phyloP scores from a whole-genome alignment of 805 yeast species.

The Lipomyces mesembrius region DNA sequence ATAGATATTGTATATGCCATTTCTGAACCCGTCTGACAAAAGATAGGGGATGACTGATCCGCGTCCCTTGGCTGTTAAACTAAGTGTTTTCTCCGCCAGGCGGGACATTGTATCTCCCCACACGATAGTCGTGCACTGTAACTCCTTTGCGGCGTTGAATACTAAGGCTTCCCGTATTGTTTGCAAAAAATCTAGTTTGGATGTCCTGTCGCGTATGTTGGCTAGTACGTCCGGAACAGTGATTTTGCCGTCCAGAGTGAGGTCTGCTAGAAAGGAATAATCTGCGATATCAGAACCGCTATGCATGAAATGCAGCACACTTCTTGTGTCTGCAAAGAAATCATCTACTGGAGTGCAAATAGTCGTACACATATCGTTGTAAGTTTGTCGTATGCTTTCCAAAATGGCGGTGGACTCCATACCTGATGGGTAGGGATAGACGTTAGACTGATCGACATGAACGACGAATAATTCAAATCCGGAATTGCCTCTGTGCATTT shows the following conservation, averaged over 20 bases:
- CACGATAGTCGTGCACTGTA: slow-evolving; percentile 59
- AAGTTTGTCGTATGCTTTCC: slow-evolving; percentile 38
- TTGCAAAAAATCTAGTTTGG: slow-evolving; percentile 64
- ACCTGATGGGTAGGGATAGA: slow-evolving; percentile 22
- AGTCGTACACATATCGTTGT: slow-evolving; percentile 44
- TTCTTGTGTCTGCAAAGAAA: slow-evolving; percentile 11
- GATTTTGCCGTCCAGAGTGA: background rate
- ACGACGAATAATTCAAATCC: slow-evolving; percentile 68
- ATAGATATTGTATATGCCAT: slow-evolving; percentile 56
- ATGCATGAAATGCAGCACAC: slow-evolving; percentile 6
- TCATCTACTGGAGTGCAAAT: slow-evolving; percentile 9
- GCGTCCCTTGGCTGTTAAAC: slow-evolving; percentile 83
- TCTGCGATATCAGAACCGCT: background rate
- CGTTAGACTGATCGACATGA: slow-evolving; percentile 51
- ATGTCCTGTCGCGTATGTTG: slow-evolving; percentile 56
- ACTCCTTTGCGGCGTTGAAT: slow-evolving; percentile 52
- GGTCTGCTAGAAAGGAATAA: background rate
- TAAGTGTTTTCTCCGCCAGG: slow-evolving; percentile 76
- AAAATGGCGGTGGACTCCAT: slow-evolving; percentile 32
- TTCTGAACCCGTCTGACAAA: slow-evolving; percentile 20
- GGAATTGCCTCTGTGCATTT: slow-evolving; percentile 63
- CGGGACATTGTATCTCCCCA: slow-evolving; percentile 83
- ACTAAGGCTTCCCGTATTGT: slow-evolving; percentile 56
- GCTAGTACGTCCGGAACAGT: slow-evolving; percentile 48
- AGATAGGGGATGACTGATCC: slow-evolving; percentile 66